Conservation (phyloP, 805 yeast genomes). For the Cyberlindnera nakhonratchasimensis region DNA sequence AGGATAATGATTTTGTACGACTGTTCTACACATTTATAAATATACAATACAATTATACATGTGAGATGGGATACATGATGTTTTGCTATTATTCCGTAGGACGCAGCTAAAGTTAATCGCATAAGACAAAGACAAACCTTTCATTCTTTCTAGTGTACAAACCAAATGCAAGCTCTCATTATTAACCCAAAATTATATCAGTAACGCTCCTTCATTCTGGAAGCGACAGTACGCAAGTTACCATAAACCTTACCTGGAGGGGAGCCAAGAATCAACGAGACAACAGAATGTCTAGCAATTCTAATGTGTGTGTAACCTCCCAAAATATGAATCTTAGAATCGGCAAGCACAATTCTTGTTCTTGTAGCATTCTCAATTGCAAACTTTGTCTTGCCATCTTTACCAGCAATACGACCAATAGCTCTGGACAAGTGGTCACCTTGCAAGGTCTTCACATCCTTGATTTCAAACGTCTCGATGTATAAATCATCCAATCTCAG, state of each 20-base stretch:
- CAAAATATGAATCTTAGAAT: constrained; percentile 89
- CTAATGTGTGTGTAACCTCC: constrained; percentile 97
- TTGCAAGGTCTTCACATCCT: constrained; percentile 90
- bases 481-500: constrained; percentile 92
- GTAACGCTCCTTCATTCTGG: constrained; percentile 95
- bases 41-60: too few species aligned
- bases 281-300: constrained; percentile 98
- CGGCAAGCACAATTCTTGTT: constrained; percentile 96
- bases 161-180: background rate
- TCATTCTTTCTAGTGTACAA: too few species aligned
- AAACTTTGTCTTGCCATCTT: constrained; percentile 97
- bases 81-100: too few species aligned
- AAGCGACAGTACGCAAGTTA: constrained; percentile 92
- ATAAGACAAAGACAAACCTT: too few species aligned
- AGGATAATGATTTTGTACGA: too few species aligned
- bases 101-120: too few species aligned
- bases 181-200: constrained; percentile 28
- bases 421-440: constrained; percentile 99
- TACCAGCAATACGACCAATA: constrained; percentile 99
- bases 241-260: constrained; percentile 99
- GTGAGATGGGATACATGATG: too few species aligned
- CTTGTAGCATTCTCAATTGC: constrained; percentile 98
- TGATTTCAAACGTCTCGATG: constrained; percentile 94
- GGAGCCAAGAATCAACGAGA: constrained; percentile 89
- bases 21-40: too few species aligned